Evolutionary conservation across 305 asterid species (phyloP).

Genomic region (Stenogyne calaminthoides): DNA sequence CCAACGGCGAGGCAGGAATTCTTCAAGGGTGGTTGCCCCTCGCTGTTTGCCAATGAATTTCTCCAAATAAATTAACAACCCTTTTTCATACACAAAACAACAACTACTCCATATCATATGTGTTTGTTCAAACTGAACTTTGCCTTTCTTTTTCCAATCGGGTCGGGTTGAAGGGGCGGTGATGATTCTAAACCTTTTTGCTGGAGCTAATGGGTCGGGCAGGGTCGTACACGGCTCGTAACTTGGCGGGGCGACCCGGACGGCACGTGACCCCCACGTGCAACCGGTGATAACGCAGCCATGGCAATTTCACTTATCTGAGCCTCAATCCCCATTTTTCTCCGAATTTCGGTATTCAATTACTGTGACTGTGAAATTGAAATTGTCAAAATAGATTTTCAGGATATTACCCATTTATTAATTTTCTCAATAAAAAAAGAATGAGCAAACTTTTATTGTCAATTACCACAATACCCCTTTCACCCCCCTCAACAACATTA

Average conservation of each 20-base stretch:
- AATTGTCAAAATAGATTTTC: no score
- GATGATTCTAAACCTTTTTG: neutral
- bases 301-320: neutral
- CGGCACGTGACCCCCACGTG: neutral
- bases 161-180: neutral
- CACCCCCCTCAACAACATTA: neutral
- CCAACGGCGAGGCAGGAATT: neutral
- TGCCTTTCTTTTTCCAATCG: neutral
- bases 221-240: neutral
- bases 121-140: no score
- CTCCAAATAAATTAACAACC: no score
- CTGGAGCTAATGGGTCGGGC: neutral
- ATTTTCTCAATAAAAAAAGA: neutral
- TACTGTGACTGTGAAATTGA: no score
- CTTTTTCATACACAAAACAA: no score
- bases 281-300: neutral
- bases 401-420: no score
- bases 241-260: slow-evolving; percentile 8
- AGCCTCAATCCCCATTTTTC: no score
- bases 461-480: neutral
- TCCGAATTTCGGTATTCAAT: no score
- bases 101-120: no score
- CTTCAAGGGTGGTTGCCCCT: slow-evolving; percentile 49
- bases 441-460: no score
- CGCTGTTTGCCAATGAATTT: slow-evolving; percentile 35